Evolutionary conservation across 2,329 filamentous ascomycete species (phyloP).

Genomic region (Aspergillus sp.): DNA sequence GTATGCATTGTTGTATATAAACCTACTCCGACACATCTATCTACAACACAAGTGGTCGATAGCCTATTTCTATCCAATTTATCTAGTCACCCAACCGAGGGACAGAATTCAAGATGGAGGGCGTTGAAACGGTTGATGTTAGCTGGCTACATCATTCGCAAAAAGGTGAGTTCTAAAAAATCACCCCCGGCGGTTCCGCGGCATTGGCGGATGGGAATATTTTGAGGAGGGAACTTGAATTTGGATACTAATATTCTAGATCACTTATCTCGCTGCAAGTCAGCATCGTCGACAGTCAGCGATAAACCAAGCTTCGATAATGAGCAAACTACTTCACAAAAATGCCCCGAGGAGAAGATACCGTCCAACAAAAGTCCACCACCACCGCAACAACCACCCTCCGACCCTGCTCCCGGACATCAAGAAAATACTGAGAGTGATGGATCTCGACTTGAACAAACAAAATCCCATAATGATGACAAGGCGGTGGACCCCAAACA

Average conservation of each 20-base stretch:
- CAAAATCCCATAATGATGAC: constrained; percentile 4
- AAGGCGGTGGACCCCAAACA: constrained; percentile 17
- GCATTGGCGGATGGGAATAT: no score
- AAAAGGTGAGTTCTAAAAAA: constrained; percentile 59
- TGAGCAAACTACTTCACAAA: constrained; percentile 12
- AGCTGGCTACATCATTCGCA: constrained; percentile 84
- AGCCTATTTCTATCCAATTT: neutral
- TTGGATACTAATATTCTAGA: constrained; percentile 13
- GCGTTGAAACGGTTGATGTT: constrained; percentile 77
- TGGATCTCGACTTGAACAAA: constrained; percentile 5
- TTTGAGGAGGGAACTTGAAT: no score
- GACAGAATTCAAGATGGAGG: constrained; percentile 60
- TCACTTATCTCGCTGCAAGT: constrained; percentile 32
- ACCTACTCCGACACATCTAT: no score
- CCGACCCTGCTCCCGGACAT: constrained; percentile 5
- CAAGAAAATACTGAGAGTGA: constrained; percentile 13
- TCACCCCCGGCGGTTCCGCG: no score
- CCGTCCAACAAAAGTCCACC: constrained; percentile 17
- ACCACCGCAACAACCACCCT: constrained; percentile 10
- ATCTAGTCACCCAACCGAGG: neutral
- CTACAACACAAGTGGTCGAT: no score
- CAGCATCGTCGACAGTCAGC: constrained; percentile 25
- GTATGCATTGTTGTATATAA: neutral
- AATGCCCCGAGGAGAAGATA: constrained; percentile 17
- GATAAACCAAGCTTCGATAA: constrained; percentile 22